Percentiles rank a stretch among this genome's conserved stretches.
Evolutionary conservation across 306 rosid species (phyloP).

Genomic region (Prunus padus): DNA sequence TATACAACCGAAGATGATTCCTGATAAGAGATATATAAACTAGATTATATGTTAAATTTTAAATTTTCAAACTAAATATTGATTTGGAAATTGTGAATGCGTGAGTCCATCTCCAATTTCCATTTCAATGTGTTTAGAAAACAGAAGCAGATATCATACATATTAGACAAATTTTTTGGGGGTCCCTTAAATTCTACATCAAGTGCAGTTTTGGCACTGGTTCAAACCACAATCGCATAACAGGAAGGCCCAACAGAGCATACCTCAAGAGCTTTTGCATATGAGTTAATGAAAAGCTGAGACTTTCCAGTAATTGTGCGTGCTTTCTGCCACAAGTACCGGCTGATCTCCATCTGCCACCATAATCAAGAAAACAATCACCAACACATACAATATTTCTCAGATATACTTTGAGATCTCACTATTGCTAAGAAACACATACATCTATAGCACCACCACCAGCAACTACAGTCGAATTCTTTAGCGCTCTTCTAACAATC

Average conservation of each 20-base stretch:
- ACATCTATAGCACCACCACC: slow-evolving; percentile 99
- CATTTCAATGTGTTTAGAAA: not conserved
- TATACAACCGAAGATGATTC: not conserved
- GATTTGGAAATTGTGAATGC: not conserved
- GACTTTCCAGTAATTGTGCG: slow-evolving; percentile 91
- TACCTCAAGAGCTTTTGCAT: slow-evolving; percentile 98
- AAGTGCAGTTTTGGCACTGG: not conserved
- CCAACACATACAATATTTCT: not conserved
- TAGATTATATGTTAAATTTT: not conserved
- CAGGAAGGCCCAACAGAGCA: slow-evolving; percentile 13
- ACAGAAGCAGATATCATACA: not conserved
- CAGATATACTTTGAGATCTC: not conserved
- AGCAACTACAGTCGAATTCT: slow-evolving; percentile 96
- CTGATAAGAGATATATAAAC: not conserved
- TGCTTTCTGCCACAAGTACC: slow-evolving; percentile 88
- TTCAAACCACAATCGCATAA: not conserved
- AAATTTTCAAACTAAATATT: not conserved
- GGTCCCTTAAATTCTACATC: not conserved
- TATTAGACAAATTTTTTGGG: not conserved
- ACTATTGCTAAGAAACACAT: slow-evolving; percentile 28
- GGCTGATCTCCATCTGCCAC: slow-evolving; percentile 96
- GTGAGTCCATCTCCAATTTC: not conserved
- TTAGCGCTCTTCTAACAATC: slow-evolving; percentile 96
- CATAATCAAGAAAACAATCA: slow-evolving; percentile 15
- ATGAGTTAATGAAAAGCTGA: slow-evolving; percentile 89